Evolutionary conservation across 805 yeast genomes (phyloP).

Genomic region (Kluyveromyces starmeri): DNA sequence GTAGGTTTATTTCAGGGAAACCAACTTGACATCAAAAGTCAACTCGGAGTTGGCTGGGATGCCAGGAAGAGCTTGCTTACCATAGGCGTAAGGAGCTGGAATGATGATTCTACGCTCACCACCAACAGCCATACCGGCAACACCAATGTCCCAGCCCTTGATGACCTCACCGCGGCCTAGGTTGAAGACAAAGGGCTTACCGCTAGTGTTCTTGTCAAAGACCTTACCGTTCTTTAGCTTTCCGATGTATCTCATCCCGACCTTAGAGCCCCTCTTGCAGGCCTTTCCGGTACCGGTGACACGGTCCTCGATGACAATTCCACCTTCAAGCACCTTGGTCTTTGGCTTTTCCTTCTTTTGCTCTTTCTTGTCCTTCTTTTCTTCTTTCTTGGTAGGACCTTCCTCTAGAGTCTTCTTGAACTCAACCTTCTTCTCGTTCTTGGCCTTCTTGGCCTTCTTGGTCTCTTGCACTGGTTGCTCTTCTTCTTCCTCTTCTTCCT

Average conservation of each 20-base stretch:
- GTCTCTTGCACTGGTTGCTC: conserved; percentile 25
- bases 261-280: conserved; percentile 83
- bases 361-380: conserved; percentile 13
- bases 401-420: conserved; percentile 88
- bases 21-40: conserved; percentile 91
- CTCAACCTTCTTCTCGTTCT: conserved; percentile 52
- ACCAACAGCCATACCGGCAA: conserved; percentile 96
- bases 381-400: conserved; percentile 63
- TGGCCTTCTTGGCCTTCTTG: conserved; percentile 27
- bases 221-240: conserved; percentile 94
- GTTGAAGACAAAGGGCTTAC: conserved; percentile 87
- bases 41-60: conserved; percentile 96
- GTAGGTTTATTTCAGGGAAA: conserved; percentile 73
- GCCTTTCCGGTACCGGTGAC: conserved; percentile 77
- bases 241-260: conserved; percentile 96
- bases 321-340: conserved; percentile 81
- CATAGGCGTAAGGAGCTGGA: conserved; percentile 96
- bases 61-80: conserved; percentile 89
- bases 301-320: conserved; percentile 89
- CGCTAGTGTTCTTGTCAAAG: conserved; percentile 93
- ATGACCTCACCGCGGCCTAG: conserved; percentile 98
- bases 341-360: conserved; percentile 35
- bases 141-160: conserved; percentile 98
- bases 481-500: conserved; percentile 28
- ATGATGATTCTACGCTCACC: conserved; percentile 97